Evolutionary conservation across 192 early-diverging fungal species (phyloP).

Genomic region (Rhizophagus sp.): DNA sequence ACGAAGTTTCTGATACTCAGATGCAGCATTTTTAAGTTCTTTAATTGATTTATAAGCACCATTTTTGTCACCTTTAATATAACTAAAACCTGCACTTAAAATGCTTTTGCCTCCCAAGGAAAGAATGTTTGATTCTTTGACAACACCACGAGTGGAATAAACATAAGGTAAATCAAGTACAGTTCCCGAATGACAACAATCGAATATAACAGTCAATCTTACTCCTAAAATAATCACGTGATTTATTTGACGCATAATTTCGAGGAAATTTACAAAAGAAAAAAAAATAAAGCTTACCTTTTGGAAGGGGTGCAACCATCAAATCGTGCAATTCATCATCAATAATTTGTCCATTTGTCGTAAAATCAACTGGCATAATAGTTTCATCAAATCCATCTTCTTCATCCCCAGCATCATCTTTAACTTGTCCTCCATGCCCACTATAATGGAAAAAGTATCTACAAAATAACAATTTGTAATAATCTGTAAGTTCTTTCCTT

Average conservation of each 20-base stretch:
- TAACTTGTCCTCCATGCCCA: slow-evolving; percentile 70
- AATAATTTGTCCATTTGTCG: slow-evolving; percentile 60
- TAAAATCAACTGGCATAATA: slow-evolving; percentile 66
- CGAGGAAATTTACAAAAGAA: not conserved
- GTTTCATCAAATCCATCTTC: slow-evolving; percentile 81
- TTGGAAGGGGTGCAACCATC: not conserved
- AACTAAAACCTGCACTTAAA: slow-evolving; percentile 47
- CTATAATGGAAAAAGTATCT: slow-evolving; percentile 82
- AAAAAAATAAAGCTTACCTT: not conserved
- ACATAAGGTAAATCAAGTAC: slow-evolving; percentile 79
- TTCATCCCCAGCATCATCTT: slow-evolving; percentile 67
- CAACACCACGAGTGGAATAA: slow-evolving; percentile 65
- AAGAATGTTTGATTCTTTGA: slow-evolving; percentile 51
- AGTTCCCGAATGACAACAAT: slow-evolving; percentile 84
- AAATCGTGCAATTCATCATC: slow-evolving; percentile 51
- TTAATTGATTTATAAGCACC: slow-evolving; percentile 35
- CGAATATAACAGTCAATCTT: slow-evolving; percentile 79
- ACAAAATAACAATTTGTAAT: not conserved
- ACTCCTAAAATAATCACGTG: slow-evolving; percentile 41
- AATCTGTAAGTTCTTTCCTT: too few species aligned
- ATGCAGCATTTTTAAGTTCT: slow-evolving; percentile 34
- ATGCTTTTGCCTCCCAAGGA: slow-evolving; percentile 42
- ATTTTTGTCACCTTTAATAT: slow-evolving; percentile 44
- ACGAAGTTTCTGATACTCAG: slow-evolving; percentile 27
- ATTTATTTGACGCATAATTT: not conserved